Base-by-base conservation (phyloP, 2,329 filamentous ascomycete species). In the Claviceps sp. region DNA sequence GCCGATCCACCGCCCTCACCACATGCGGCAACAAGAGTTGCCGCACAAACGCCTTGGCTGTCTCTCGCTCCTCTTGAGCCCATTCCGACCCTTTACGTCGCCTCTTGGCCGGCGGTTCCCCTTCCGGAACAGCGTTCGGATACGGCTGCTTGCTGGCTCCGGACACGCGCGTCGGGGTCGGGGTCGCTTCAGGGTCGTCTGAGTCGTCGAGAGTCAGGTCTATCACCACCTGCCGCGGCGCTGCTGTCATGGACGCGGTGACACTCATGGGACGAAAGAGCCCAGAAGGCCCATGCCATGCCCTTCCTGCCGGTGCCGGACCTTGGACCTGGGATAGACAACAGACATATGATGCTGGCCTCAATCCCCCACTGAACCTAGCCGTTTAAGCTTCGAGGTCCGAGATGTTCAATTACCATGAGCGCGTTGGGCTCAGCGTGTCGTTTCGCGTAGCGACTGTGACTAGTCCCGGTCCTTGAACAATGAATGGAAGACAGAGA, bases 11-110 rank as follows among this genome's bases (percentile, higher is more conserved):
- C 0, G 59, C 60, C 13, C 51, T 50, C 50, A 59, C 56, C 14
- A 71, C 59, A 26, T 64, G 61, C 1, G 69, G 68, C 4, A 66
- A 52, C 1, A 70, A 60, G 38, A 68, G 65, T 1, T 55, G 51
- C 22, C 55, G 56, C 8, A 70, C 43, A 38, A 64, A 65, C 1
- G 58, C 52, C 47, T 57, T 58, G 22, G 0, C 66, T 48, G 30
- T 47, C 52, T 22, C 58, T 52, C 52, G 56, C 24, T 46, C n/a
- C n/a, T 41, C 20, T 34, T 46, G 45, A 8, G 34, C 26, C 26
- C 51, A 47, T 37, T 38, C 56, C 24, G 58, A 40, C 5, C 58
- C 57, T 3, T 66, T 58, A 50, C 66, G 63, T 51, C 61, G 59
- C 40, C 61, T 59, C 56, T 69, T 69, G 6, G 54, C 50, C 6